These are phyloP conservation scores for Monilinia polystroma DNA, from an alignment of 2,329 filamentous ascomycete genomes.

Conservation along the genomic window DNA sequence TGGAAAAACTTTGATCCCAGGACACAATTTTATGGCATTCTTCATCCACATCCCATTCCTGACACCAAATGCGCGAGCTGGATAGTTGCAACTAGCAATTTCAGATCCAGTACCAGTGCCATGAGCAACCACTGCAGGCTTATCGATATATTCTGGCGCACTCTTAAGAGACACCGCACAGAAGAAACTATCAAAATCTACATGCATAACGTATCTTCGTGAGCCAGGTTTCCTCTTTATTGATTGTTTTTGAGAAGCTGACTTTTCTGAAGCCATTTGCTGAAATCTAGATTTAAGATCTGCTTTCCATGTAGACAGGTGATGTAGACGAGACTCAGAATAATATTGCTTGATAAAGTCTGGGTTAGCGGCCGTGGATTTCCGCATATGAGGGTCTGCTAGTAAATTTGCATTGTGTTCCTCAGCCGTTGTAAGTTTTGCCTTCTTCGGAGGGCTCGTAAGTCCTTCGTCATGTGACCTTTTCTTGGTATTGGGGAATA, in stretches of 20 bases:
- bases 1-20: conserved; percentile 82
- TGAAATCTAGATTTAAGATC: conserved; percentile 89
- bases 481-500: conserved; percentile 18
- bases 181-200: conserved; percentile 99
- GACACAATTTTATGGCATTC: conserved; percentile 75
- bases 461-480: conserved; percentile 25
- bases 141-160: conserved; percentile 70
- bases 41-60: conserved; percentile 99
- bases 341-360: conserved; percentile 95
- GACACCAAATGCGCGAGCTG: conserved; percentile 78
- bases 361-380: conserved; percentile 88
- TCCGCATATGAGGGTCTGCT: conserved; percentile 79
- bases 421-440: conserved; percentile 68
- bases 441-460: conserved; percentile 30
- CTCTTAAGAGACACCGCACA: conserved; percentile 85
- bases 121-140: conserved; percentile 87
- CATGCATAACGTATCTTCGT: conserved; percentile 84
- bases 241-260: conserved; percentile 46
- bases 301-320: conserved; percentile 95
- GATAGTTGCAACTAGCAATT: conserved; percentile 97
- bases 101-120: conserved; percentile 82
- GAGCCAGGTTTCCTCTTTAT: conserved; percentile 58
- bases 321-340: conserved; percentile 89
- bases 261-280: conserved; percentile 70
- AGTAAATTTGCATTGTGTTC: conserved; percentile 87